Evolutionary conservation across 345 rosid genomes (phyloP), one percentile per base, ranked within the genome.

Genomic region (Lumnitzera littorea): DNA sequence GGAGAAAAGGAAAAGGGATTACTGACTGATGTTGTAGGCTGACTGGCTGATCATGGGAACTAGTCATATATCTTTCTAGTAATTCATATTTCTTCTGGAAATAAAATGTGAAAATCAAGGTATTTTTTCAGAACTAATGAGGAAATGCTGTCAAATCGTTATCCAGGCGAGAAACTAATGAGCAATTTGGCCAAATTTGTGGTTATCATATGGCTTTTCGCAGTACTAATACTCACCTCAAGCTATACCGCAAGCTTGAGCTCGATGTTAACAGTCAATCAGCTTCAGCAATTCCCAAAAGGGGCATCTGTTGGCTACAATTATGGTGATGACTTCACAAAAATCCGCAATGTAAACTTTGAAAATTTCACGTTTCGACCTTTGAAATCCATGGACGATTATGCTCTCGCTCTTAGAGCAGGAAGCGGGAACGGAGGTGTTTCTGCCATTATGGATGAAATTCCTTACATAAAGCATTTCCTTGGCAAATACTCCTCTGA

Each of bases 191-290:
- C 87, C 49, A 79, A 69, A 52, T 63, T 81, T 62, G 81, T 83
- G 57, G 62, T 86, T 58, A 78, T 70, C 23, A 65, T 86, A 61
- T 81, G 92, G 89, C 23, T 72, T 24, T 79, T 79, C 62, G 74
- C 72, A 27, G 84, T 81, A 13, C 76, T 83, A 7, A 77, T 81
- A 54, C 36, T 83, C 27, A 67, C 82, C 2, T 62, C 80, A 48
- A 81, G 84, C 58, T 83, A 83, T 54, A 79, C 79, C 2, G 85
- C 89, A 48, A 81, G 75, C 27, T 67, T 83, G 14, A 61, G 84
- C 24, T 76, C 84, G 13, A 58, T 79, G 58, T 47, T 81, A 59
- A 83, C 87, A 3, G 72, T 86, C 0, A 72, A 63, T 50, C 72
- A 64, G 31, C 51, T 82, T 62, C 68, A 74, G 51, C 43, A 36